Conservation (phyloP, 1,284 basidiomycete genomes). For the Malassezia cuniculi region DNA sequence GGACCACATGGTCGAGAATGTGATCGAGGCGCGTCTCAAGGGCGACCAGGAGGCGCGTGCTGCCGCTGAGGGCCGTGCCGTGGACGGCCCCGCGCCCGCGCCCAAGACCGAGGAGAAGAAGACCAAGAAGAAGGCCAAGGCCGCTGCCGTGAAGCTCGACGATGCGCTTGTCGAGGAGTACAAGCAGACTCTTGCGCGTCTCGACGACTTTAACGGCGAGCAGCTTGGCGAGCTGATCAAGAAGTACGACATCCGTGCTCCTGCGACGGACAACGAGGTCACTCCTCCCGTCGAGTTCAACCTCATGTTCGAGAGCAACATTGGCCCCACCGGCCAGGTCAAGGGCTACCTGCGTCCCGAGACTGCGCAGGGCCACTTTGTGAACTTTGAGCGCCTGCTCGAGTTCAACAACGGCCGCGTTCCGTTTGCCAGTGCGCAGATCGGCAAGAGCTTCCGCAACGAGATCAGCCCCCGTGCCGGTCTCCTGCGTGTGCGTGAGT, state of each 20-base stretch:
- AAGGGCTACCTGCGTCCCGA: slow-evolving; percentile 94
- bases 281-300: slow-evolving; percentile 91
- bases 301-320: slow-evolving; percentile 93
- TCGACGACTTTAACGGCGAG: slow-evolving; percentile 86
- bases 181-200: slow-evolving; percentile 70
- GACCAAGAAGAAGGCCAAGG: slow-evolving; percentile 67
- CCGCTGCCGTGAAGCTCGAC: slow-evolving; percentile 61
- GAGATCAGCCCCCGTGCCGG: slow-evolving; percentile 95
- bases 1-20: slow-evolving; percentile 88
- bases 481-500: slow-evolving; percentile 89
- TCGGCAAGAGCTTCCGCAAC: slow-evolving; percentile 92
- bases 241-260: slow-evolving; percentile 72
- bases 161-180: slow-evolving; percentile 68
- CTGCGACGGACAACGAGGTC: slow-evolving; percentile 82
- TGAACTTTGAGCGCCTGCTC: slow-evolving; percentile 91
- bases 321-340: slow-evolving; percentile 93
- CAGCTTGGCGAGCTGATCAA: slow-evolving; percentile 77
- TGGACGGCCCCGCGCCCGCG: slow-evolving; percentile 25
- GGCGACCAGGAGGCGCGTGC: slow-evolving; percentile 79
- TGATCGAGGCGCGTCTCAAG: slow-evolving; percentile 75
- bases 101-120: slow-evolving; percentile 49
- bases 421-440: slow-evolving; percentile 92
- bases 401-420: slow-evolving; percentile 96
- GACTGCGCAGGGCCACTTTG: slow-evolving; percentile 96
- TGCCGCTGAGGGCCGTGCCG: slow-evolving; percentile 7